Base-by-base conservation (phyloP, 768 basidiomycete species). In the Lactarius hatsudake region DNA sequence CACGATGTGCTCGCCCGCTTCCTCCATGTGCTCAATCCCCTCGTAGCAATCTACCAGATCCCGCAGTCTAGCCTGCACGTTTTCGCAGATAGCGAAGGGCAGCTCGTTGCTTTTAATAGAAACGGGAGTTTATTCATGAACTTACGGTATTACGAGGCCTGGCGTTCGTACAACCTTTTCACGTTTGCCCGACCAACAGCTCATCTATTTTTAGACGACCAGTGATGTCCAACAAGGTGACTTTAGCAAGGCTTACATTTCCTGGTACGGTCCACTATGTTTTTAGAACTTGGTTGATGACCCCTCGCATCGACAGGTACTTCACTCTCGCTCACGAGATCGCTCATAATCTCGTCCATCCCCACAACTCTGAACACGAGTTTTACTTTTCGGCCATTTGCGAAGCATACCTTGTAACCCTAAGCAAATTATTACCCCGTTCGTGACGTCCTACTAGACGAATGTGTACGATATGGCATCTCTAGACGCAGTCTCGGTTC, bases 331-430 rank as follows among this genome's bases (percentile, higher is more conserved):
- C 96, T 0, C 96, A 97, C 75, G 94, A 94, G 74, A 91, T 94
- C 71, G 93, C 93, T 10, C 95, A 98, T 77, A 98, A 96, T 73
- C 79, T 97, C 2, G 89, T 96, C 18, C 82, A 87, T 51, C 84
- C 86, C 0, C 96, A 97, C 72, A 95, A 96, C 75, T 88, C 92
- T 1, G 89, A 95, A 73, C 95, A 96, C 70, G 93, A 94, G 69
- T 98, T 97, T 76, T 97, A 93, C 76, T 95, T 96, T 73, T 93
- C 93, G 34, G 87, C 91, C 7, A 90, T 98, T 23, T 92, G 91
- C 69, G 93, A 97, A 77, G 83, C 81, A 40, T 82, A 83, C 73
- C 74, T 88, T 32, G 69, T 80, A 60, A 73, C 76, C 23, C 76
- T 88, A 26, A 28, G 63, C 48, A 42, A 20, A 38, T 26, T 70